A percentile compares a stretch with the other conserved stretches of the same genome.
These are phyloP conservation scores for Gaertneriomyces semiglobifer DNA, from an alignment of 192 early-diverging fungal genomes.

Conservation along the genomic window DNA sequence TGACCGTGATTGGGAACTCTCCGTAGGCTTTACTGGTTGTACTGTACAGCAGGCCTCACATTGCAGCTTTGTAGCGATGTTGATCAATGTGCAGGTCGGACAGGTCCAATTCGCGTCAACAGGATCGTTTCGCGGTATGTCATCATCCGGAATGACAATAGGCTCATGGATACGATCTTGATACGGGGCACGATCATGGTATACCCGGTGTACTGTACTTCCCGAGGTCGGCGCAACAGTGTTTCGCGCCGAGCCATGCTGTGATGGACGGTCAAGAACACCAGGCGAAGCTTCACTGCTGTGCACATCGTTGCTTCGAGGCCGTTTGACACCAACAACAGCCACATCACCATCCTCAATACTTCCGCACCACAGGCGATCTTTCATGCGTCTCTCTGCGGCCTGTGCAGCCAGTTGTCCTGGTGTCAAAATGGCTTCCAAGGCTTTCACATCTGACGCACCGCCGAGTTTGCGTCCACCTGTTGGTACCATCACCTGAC, in stretches of 20 bases:
- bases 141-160: not conserved
- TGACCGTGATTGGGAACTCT: too few species aligned
- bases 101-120: constrained; percentile 46
- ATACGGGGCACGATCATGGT: not conserved
- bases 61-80: constrained; percentile 38
- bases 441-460: not conserved
- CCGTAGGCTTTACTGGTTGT: constrained; percentile 13
- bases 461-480: constrained; percentile 52
- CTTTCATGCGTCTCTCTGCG: constrained; percentile 62
- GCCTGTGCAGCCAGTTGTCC: constrained; percentile 61
- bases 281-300: not conserved
- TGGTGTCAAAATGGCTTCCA: constrained; percentile 39
- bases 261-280: not conserved
- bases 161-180: not conserved
- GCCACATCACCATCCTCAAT: constrained; percentile 10
- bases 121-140: not conserved
- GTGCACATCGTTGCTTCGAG: not conserved
- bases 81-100: constrained; percentile 55
- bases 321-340: not conserved
- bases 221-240: not conserved
- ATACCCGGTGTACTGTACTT: not conserved
- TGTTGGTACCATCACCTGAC: constrained; percentile 48
- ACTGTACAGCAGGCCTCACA: constrained; percentile 45
- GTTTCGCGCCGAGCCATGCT: not conserved
- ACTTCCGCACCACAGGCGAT: constrained; percentile 69